phyloP scores from a whole-genome alignment of 2,329 filamentous ascomycete species.

The Hymenotorrendiella dingleyae region DNA sequence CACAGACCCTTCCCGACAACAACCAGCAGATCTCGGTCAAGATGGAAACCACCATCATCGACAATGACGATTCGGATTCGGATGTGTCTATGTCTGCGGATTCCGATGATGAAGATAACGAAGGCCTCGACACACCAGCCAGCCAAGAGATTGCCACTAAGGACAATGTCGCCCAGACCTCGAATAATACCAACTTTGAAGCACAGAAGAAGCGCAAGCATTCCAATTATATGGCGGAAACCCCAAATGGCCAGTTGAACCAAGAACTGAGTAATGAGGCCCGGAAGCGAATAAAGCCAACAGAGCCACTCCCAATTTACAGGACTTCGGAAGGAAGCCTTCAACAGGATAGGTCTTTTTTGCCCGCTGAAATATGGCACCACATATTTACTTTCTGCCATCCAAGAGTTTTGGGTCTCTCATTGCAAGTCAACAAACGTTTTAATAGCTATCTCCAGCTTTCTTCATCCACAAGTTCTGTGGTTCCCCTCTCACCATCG shows the following conservation, averaged over 20 bases:
- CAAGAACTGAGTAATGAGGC: slow-evolving; percentile 14
- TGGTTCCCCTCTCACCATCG: slow-evolving; percentile 33
- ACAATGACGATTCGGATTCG: slow-evolving; percentile 28
- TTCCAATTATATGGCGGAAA: slow-evolving; percentile 10
- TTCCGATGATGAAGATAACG: slow-evolving; percentile 25
- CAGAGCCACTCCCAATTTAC: slow-evolving; percentile 13
- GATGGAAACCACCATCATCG: slow-evolving; percentile 9
- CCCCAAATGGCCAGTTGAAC: slow-evolving; percentile 13
- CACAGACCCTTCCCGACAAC: slow-evolving; percentile 10
- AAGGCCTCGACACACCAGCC: slow-evolving; percentile 2
- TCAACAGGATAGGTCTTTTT: slow-evolving; percentile 27
- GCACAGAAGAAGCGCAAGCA: slow-evolving; percentile 26
- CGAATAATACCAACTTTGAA: slow-evolving; percentile 5
- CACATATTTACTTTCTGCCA: slow-evolving; percentile 61
- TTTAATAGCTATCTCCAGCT: slow-evolving; percentile 57
- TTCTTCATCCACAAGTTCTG: slow-evolving; percentile 31
- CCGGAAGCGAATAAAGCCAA: slow-evolving; percentile 26
- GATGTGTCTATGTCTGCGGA: slow-evolving; percentile 34
- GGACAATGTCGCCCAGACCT: slow-evolving; percentile 4
- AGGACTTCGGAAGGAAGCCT: slow-evolving; percentile 18
- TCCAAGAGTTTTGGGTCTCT: slow-evolving; percentile 55
- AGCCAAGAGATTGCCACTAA: slow-evolving; percentile 6
- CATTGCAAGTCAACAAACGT: slow-evolving; percentile 61
- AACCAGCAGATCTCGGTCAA: slow-evolving; percentile 10
- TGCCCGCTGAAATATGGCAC: slow-evolving; percentile 64